phyloP scores from a whole-genome alignment of 2,329 filamentous ascomycete genomes.

The Phyllosticta paracitricarpa region DNA sequence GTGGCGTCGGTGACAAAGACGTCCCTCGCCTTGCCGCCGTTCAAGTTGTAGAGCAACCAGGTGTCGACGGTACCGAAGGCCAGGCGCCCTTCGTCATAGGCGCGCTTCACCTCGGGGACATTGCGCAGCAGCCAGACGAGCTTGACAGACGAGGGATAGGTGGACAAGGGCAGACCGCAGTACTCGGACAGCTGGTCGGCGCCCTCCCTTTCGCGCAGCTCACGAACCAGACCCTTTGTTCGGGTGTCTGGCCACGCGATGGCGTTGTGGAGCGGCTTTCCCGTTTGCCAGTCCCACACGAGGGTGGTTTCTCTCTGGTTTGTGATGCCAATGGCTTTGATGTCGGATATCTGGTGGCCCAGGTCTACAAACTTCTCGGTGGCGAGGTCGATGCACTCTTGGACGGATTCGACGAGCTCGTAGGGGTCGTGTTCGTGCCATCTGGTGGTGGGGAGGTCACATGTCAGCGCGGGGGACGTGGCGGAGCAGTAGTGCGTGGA shows the following conservation, averaged over 20 bases:
- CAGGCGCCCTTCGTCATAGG: constrained; percentile 66
- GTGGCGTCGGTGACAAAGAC: constrained; percentile 76
- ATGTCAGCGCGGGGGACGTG: constrained; percentile 1
- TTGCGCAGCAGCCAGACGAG: constrained; percentile 74
- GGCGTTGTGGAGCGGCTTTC: constrained; percentile 71
- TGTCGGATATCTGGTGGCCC: constrained; percentile 57
- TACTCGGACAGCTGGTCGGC: constrained; percentile 60
- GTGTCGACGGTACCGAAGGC: constrained; percentile 82
- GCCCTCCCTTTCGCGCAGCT: constrained; percentile 58
- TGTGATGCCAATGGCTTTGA: constrained; percentile 74
- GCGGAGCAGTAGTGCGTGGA: background rate
- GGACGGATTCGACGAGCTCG: constrained; percentile 65
- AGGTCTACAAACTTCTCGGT: constrained; percentile 59
- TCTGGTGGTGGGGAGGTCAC: constrained; percentile 33
- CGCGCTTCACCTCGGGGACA: constrained; percentile 55
- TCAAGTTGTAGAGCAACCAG: constrained; percentile 79
- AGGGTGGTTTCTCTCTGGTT: constrained; percentile 86
- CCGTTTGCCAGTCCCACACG: constrained; percentile 73
- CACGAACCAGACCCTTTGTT: constrained; percentile 63
- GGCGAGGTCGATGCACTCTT: constrained; percentile 69
- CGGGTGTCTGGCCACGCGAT: constrained; percentile 88
- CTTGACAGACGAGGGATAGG: constrained; percentile 81
- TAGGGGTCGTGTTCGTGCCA: constrained; percentile 85
- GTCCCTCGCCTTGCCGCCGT: constrained; percentile 57
- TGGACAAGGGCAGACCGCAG: constrained; percentile 76